phyloP scores from a whole-genome alignment of 257 asterid species.

The Petunia axillaris region DNA sequence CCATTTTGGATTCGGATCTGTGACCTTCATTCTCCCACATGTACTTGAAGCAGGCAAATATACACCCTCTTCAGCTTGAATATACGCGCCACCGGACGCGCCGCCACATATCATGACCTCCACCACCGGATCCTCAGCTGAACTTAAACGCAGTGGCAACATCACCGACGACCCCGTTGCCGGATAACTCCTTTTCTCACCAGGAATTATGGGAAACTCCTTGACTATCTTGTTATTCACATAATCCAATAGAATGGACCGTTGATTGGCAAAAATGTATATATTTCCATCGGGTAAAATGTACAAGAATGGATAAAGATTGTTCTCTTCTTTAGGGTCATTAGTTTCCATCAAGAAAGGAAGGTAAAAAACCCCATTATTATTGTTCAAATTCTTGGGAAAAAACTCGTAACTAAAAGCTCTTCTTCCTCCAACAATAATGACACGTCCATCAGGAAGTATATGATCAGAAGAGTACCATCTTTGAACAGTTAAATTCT shows the following conservation, averaged over 20 bases:
- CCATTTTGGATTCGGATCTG: slow-evolving; percentile 59
- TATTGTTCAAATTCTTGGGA: slow-evolving; percentile 40
- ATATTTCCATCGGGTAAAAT: slow-evolving; percentile 83
- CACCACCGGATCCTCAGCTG: slow-evolving; percentile 30
- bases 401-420: slow-evolving; percentile 82
- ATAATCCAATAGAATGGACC: slow-evolving; percentile 61
- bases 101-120: slow-evolving; percentile 91
- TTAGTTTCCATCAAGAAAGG: slow-evolving; percentile 64
- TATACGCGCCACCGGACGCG: slow-evolving; percentile 65
- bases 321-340: slow-evolving; percentile 77
- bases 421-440: slow-evolving; percentile 78
- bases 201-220: slow-evolving; percentile 66
- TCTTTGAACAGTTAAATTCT: slow-evolving; percentile 47
- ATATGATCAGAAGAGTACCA: slow-evolving; percentile 80
- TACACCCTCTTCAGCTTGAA: slow-evolving; percentile 38
- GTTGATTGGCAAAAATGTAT: slow-evolving; percentile 69
- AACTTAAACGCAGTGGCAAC: slow-evolving; percentile 53
- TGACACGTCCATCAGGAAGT: slow-evolving; percentile 78
- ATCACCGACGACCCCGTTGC: slow-evolving; percentile 78
- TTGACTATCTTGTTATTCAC: slow-evolving; percentile 42
- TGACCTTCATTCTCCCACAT: slow-evolving; percentile 69
- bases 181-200: slow-evolving; percentile 72
- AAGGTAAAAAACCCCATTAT: slow-evolving; percentile 28
- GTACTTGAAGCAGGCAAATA: slow-evolving; percentile 47
- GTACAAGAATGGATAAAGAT: slow-evolving; percentile 82